These are phyloP conservation scores for Penicillium olsonii DNA, from an alignment of 2,329 filamentous ascomycete species.

Conservation along the genomic window DNA sequence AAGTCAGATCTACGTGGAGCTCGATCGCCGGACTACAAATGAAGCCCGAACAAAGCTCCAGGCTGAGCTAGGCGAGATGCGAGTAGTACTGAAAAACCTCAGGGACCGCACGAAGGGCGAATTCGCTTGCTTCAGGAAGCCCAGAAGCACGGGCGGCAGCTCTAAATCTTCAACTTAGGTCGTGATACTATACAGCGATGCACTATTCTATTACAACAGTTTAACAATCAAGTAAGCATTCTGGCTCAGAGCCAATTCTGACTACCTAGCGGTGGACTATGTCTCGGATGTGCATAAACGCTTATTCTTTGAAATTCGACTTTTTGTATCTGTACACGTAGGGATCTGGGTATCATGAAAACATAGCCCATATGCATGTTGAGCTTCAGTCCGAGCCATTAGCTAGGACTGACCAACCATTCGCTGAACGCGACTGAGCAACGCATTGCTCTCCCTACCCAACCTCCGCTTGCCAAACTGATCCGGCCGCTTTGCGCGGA, in stretches of 20 bases:
- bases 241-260: too few relatives aligned
- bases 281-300: not conserved
- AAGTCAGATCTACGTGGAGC: slow-evolving; percentile 85
- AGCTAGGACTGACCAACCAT: slow-evolving; percentile 56
- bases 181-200: not conserved
- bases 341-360: slow-evolving; percentile 26
- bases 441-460: slow-evolving; percentile 74
- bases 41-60: slow-evolving; percentile 78
- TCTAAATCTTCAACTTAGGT: slow-evolving; percentile 23
- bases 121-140: slow-evolving; percentile 81
- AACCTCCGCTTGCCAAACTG: slow-evolving; percentile 74
- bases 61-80: slow-evolving; percentile 85
- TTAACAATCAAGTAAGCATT: too few relatives aligned
- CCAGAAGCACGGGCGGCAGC: slow-evolving; percentile 41
- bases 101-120: slow-evolving; percentile 80
- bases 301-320: not conserved
- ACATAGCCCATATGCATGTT: slow-evolving; percentile 10
- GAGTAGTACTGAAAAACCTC: slow-evolving; percentile 79
- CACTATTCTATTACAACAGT: not conserved
- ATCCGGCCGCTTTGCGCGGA: slow-evolving; percentile 61
- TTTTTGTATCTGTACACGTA: slow-evolving; percentile 8
- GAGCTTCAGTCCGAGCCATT: not conserved
- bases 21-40: slow-evolving; percentile 87
- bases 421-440: slow-evolving; percentile 76
- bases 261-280: too few relatives aligned